Percentiles rank a stretch among this genome's conserved stretches.
phyloP scores from a whole-genome alignment of 2,329 filamentous ascomycete genomes.

The Ilyonectria sp. region DNA sequence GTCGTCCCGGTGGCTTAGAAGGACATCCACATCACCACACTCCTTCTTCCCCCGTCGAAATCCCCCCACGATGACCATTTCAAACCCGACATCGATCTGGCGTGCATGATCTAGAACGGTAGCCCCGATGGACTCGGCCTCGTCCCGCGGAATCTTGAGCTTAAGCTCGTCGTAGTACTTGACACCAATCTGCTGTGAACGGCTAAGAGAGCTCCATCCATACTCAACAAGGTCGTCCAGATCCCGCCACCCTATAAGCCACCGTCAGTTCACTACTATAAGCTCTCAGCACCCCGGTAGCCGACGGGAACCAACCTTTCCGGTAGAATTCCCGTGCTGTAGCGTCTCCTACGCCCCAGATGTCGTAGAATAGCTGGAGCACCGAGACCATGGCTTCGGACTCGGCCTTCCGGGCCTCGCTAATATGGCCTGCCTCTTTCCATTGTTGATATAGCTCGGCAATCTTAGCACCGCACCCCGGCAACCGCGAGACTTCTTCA shows the following conservation, averaged over 20 bases:
- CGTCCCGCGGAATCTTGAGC: slow-evolving; percentile 77
- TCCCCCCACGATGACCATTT: slow-evolving; percentile 80
- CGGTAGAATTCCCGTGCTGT: slow-evolving; percentile 88
- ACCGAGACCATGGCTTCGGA: slow-evolving; percentile 75
- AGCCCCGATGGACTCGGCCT: slow-evolving; percentile 79
- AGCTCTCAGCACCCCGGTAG: not conserved
- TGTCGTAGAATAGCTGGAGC: slow-evolving; percentile 82
- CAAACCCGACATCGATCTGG: slow-evolving; percentile 68
- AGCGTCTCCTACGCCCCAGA: slow-evolving; percentile 91
- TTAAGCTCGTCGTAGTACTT: slow-evolving; percentile 94
- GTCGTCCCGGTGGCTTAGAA: slow-evolving; percentile 85
- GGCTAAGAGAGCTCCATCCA: slow-evolving; percentile 81
- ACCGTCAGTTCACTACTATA: slow-evolving; percentile 12
- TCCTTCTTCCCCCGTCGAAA: slow-evolving; percentile 83
- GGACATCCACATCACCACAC: slow-evolving; percentile 87
- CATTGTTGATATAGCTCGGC: slow-evolving; percentile 85
- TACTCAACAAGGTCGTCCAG: slow-evolving; percentile 89
- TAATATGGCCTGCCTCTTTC: slow-evolving; percentile 70
- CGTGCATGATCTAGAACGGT: slow-evolving; percentile 78
- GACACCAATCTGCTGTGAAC: slow-evolving; percentile 92
- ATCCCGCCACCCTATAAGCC: slow-evolving; percentile 77
- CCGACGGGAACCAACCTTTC: slow-evolving; percentile 58
- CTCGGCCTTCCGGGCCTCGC: slow-evolving; percentile 76
- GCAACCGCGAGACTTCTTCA: slow-evolving; percentile 71
- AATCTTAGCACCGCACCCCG: slow-evolving; percentile 87